Percentiles rank a stretch among this genome's conserved stretches.
Evolutionary conservation across 768 basidiomycete species (phyloP).

Genomic region (Hericium alpestre): DNA sequence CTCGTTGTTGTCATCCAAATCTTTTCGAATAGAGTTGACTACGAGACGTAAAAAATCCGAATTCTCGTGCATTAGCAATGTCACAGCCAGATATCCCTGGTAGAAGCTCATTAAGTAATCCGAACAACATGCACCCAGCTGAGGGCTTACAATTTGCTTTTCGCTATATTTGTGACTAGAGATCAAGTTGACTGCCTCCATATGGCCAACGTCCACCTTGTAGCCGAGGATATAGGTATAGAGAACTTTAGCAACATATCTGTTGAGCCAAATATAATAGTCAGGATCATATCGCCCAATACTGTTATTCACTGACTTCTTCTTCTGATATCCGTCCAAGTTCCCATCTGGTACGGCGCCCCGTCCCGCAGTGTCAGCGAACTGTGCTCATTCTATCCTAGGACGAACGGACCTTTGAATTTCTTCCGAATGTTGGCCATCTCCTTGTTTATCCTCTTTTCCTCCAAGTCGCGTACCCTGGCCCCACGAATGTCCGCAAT

Average conservation of each 20-base stretch:
- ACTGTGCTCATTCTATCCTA: neutral
- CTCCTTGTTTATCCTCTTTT: conserved; percentile 98
- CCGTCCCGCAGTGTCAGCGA: conserved; percentile 1
- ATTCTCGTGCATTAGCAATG: conserved; percentile 96
- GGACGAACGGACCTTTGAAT: conserved; percentile 67
- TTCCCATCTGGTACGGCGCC: conserved; percentile 51
- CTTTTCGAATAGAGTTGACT: conserved; percentile 97
- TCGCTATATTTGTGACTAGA: conserved; percentile 93
- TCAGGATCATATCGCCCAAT: conserved; percentile 1
- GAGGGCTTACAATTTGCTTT: conserved; percentile 83
- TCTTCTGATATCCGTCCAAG: conserved; percentile 84
- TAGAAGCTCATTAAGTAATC: conserved; percentile 6
- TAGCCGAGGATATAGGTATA: conserved; percentile 99
- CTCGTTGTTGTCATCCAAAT: conserved; percentile 89
- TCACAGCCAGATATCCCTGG: conserved; percentile 95
- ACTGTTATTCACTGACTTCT: conserved; percentile 51
- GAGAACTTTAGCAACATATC: conserved; percentile 97
- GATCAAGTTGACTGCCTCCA: conserved; percentile 98
- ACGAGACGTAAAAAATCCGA: conserved; percentile 93
- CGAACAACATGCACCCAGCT: neutral
- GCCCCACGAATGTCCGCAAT: conserved; percentile 98
- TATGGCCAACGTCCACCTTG: conserved; percentile 97
- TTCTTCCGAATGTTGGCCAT: conserved; percentile 99
- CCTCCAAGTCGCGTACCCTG: conserved; percentile 90
- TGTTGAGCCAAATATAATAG: neutral